Base-by-base conservation (phyloP, 2,329 filamentous ascomycete genomes). In the Fusarium sp. region DNA sequence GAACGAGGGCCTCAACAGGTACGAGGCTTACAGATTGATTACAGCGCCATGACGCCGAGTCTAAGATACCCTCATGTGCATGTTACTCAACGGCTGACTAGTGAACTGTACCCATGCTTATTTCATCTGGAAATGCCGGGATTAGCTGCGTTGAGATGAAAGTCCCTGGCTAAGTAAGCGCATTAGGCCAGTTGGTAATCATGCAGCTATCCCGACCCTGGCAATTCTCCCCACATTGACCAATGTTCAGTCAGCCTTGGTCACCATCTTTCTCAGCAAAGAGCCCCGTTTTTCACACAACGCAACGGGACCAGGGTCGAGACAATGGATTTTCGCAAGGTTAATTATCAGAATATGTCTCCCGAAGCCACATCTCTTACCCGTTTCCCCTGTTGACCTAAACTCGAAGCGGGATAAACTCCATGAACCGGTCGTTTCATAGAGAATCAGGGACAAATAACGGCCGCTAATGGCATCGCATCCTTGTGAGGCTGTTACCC, bases 251-350 rank as follows among this genome's bases (percentile, higher is more conserved):
- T 68, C 45, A 68, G 58, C 58, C 40, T 52, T 48, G 44, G 61
- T 69, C 46, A 68, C 42, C 43, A 40, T 42, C 53, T 68, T 68
- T 53, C 54, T 69, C 65, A 69, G 64, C 65, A 68, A 33, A 4
- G 1, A 0, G 26, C 5, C 13, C 59, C 59, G 55, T 18, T 63
- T 26, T 2, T 0, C 2, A 17, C 46, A 2, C 34, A 0, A 63
- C 59, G 1, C 1, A 31, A 6, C 10, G 42, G 7, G 2, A 2
- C 26, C 26, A 28, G 26, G 26, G 28, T 31, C 28, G 4, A 31
- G 28, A 31, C 28, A 13, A 31, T 31, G 28, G 28, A 31, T 31
- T 31, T 11, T 31, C 28, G 28, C 10, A 11, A 31, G 10, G 10
- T 11, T 13, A 13, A 13, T 11, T 13, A 13, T 31, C 28, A 31